Conservation (phyloP, 495 filamentous ascomycete genomes). For the Neurospora terricola region DNA sequence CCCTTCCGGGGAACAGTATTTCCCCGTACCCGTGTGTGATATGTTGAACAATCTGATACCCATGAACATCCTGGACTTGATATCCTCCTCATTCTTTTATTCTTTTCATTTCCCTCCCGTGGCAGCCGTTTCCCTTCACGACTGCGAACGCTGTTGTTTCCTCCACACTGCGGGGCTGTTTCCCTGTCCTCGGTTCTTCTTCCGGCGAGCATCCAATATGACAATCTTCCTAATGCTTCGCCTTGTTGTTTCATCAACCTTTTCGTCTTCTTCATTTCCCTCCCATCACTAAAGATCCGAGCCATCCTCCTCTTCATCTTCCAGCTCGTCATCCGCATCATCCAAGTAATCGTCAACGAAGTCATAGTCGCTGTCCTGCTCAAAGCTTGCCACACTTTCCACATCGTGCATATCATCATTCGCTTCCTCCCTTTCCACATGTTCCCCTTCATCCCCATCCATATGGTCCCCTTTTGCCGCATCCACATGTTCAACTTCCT, state of each 20-base stretch:
- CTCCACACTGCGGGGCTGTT: not conserved
- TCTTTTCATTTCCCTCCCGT: too few species aligned
- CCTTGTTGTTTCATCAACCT: not conserved
- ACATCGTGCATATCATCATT: not conserved
- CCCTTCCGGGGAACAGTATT: too few species aligned
- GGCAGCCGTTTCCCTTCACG: too few species aligned
- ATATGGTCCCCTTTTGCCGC: not conserved
- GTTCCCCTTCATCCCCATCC: not conserved
- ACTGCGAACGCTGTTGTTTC: not conserved
- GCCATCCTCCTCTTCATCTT: slow-evolving; percentile 20
- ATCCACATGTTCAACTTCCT: not conserved
- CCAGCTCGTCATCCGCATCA: slow-evolving; percentile 31
- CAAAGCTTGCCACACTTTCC: not conserved
- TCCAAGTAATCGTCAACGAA: slow-evolving; percentile 10
- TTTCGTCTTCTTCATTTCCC: not conserved
- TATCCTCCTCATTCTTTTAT: not conserved
- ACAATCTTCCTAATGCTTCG: not conserved
- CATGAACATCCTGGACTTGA: not conserved
- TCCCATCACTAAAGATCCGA: not conserved
- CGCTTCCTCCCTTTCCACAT: not conserved
- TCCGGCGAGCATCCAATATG: not conserved
- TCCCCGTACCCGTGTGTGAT: too few species aligned
- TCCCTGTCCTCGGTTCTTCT: not conserved
- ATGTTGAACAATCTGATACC: not conserved
- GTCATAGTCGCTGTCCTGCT: not conserved